Conservation (phyloP, 345 rosid genomes). For the Barbarea vulgaris region DNA sequence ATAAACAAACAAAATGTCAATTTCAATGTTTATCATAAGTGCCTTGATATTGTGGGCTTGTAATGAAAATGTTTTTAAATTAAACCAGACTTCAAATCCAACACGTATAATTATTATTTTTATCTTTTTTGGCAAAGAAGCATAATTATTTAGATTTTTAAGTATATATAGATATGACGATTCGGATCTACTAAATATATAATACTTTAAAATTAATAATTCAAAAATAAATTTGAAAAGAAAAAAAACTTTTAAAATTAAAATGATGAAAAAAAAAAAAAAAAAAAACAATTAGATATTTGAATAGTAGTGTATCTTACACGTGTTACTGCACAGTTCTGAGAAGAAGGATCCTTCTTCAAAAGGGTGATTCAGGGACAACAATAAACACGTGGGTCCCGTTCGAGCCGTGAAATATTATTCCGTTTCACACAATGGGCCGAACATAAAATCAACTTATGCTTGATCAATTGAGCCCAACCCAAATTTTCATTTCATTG, state of each 20-base stretch:
- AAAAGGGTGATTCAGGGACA: background rate
- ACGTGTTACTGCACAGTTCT: background rate
- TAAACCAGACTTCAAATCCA: background rate
- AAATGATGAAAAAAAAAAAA: background rate
- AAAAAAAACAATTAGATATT: background rate
- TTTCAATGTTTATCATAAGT: background rate
- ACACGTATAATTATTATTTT: background rate
- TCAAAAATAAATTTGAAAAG: background rate
- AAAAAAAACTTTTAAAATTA: background rate
- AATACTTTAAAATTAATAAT: background rate
- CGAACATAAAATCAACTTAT: slow-evolving; percentile 3
- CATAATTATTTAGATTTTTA: background rate
- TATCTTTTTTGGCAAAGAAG: background rate
- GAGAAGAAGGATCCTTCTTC: background rate
- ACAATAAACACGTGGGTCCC: background rate
- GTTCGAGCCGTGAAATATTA: background rate
- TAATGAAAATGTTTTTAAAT: background rate
- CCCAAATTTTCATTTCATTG: background rate
- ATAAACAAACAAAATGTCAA: background rate
- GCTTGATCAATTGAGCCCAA: background rate
- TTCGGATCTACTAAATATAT: background rate
- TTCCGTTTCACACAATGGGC: slow-evolving; percentile 10
- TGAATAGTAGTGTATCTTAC: background rate
- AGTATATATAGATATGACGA: background rate
- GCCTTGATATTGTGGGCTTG: background rate